Conservation (phyloP, 768 basidiomycete genomes). For the Auricularia auricula-judae region DNA sequence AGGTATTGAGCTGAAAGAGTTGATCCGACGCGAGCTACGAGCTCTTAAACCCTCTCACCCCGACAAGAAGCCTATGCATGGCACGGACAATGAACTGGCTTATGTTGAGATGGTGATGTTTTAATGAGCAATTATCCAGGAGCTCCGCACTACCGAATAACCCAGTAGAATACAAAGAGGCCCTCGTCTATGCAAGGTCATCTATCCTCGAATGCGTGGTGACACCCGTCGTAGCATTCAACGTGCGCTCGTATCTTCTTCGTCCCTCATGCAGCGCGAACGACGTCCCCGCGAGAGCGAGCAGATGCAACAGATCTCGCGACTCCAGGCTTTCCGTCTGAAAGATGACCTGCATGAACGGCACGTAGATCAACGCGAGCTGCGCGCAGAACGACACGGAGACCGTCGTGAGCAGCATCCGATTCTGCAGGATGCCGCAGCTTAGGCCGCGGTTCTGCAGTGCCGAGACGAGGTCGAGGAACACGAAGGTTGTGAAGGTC, state of each 20-base stretch:
- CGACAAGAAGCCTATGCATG: too few species aligned
- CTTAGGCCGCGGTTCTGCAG: constrained; percentile 88
- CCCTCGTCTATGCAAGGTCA: constrained; percentile 39
- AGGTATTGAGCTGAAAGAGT: too few species aligned
- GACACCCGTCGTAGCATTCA: constrained; percentile 34
- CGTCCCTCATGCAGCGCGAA: constrained; percentile 67
- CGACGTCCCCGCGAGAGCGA: constrained; percentile 55
- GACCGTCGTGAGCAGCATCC: constrained; percentile 83
- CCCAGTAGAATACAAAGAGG: too few species aligned
- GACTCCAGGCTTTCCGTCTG: constrained; percentile 74
- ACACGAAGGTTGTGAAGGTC: constrained; percentile 96
- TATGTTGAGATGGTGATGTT: too few species aligned
- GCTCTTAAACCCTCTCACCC: too few species aligned
- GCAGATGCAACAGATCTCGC: constrained; percentile 58
- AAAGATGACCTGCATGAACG: constrained; percentile 84
- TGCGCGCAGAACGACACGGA: constrained; percentile 77
- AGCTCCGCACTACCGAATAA: too few species aligned
- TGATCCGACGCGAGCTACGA: too few species aligned
- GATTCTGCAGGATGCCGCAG: constrained; percentile 74
- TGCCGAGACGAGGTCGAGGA: constrained; percentile 92
- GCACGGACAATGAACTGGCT: too few species aligned
- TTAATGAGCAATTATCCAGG: too few species aligned
- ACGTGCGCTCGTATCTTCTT: constrained; percentile 61
- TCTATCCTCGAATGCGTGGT: constrained; percentile 40
- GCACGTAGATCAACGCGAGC: constrained; percentile 79